Evolutionary conservation across 1,139 yeast species (phyloP), one percentile per base, ranked within the genome.

Genomic region (Geotrichum phurueaensis): DNA sequence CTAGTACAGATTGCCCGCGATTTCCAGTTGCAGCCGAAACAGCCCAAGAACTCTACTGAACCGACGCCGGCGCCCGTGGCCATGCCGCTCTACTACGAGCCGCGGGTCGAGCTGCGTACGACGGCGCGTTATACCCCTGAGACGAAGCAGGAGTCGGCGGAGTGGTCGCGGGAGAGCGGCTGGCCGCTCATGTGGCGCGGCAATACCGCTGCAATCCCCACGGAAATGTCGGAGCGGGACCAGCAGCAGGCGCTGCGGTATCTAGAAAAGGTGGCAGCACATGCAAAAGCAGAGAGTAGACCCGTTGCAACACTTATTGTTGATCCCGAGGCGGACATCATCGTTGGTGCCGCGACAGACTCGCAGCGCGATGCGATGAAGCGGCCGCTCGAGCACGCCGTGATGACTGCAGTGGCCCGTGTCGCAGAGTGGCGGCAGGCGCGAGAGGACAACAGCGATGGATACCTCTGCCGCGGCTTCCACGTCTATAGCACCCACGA

Each of bases 171-270:
- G 0, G 64, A 71, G 43, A 82, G 81, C 64, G 69, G 69, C 4
- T 94, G 99, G 99, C 98, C 98, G 0, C 75, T 89, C 62, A 79
- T 90, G 43, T 94, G 98, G 98, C 85, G 91, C 66, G 98, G 98
- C 0, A 89, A 92, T 69, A 96, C 96, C 0, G 80, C 86, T 65
- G 86, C 88, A 58, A 94, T 89, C 69, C 84, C 84, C 53, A 76
- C 90, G 27, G 82, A 82, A 54, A 79, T 83, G 56, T 75, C 81
- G 36, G 68, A 71, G 18, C 75, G 85, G 58, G 82, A 87, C 65
- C 76, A 84, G 55, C 73, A 68, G 0, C 71, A 70, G 36, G 84
- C 83, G 54, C 70, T 69, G 50, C 59, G 66, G 5, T 76, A 82
- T 69, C 74, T 87, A n/a, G 60, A 65, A 3, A 59, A 65, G 27